Conservation (phyloP, 139 green algal species). For the Chlamydomonas sp. region DNA sequence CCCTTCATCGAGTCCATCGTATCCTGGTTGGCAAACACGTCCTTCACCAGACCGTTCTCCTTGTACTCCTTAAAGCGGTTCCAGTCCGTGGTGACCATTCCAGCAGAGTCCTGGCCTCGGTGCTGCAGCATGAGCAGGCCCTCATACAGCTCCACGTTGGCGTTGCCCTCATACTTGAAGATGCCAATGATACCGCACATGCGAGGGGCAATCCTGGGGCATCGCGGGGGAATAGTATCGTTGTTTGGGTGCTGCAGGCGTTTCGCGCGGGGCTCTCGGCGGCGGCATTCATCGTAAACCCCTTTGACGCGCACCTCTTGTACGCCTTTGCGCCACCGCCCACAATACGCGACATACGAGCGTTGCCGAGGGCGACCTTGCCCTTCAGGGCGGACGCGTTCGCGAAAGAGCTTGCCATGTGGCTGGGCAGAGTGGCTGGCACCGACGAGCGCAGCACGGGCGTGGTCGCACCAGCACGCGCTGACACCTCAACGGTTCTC, state of each 20-base stretch:
- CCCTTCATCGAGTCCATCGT: constrained; percentile 86
- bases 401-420: constrained; percentile 29
- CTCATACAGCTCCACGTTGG: constrained; percentile 94
- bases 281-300: not conserved
- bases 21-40: constrained; percentile 89
- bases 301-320: constrained; percentile 29
- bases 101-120: constrained; percentile 91
- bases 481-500: constrained; percentile 21
- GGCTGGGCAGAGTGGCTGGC: constrained; percentile 3
- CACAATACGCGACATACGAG: constrained; percentile 17
- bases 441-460: constrained; percentile 1
- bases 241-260: not conserved
- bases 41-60: constrained; percentile 97
- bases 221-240: not conserved
- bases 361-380: constrained; percentile 10
- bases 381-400: constrained; percentile 37
- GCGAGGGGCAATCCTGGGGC: constrained; percentile 50
- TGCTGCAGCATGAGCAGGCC: constrained; percentile 98
- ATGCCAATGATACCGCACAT: constrained; percentile 98
- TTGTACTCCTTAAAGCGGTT: constrained; percentile 92
- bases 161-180: constrained; percentile 80
- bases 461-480: constrained; percentile 2
- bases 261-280: not conserved
- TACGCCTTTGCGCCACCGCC: constrained; percentile 25
- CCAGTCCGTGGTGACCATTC: constrained; percentile 96